Base-by-base conservation (phyloP, 2,329 filamentous ascomycete genomes). In the Sporothrix pseudoabietina region DNA sequence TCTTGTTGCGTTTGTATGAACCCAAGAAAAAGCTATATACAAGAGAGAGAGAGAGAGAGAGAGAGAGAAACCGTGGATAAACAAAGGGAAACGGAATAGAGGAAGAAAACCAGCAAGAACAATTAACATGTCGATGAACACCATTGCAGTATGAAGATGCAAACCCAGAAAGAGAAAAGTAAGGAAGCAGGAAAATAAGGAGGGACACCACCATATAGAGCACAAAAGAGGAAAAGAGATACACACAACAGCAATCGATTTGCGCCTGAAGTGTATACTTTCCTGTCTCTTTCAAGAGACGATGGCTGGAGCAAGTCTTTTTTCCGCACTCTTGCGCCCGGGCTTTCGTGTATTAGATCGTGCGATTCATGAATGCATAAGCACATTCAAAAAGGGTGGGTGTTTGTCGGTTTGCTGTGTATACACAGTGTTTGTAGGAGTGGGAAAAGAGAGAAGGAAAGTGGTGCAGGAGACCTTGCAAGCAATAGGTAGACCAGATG, bases 301-400 rank as follows among this genome's bases (percentile, higher is more conserved):
- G 22, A 41, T 22, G 19, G 41, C 69, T 19, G 41, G 16, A 26
- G 26, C 26, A 26, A 26, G 26, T 26, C n/a, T 61, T n/a, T 5
- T 63, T 35, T 55, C 52, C 12, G 4, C 16, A 22, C 30, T 26
- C 41, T 47, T 52, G 44, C 2, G 55, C 69, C 69, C 47, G 39
- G 68, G 52, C 12, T 47, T 69, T 74, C 72, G 69, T 76, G 74
- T 73, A 76, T 74, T 71, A 30, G 70, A 69, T 73, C 75, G 72
- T 75, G 72, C 71, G 74, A 52, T 74, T 76, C 75, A 70, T 74
- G 74, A 74, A 75, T 75, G 74, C 73, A 74, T 69, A 57, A 54
- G 59, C 55, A 75, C 72, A 75, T 72, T 74, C 63, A 71, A 68
- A 70, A 66, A 52, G 52, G 55, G n/a, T 9, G 49, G 30, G 30